Evolutionary conservation across 805 yeast genomes (phyloP).

Genomic region (Barnettozyma salicaria): DNA sequence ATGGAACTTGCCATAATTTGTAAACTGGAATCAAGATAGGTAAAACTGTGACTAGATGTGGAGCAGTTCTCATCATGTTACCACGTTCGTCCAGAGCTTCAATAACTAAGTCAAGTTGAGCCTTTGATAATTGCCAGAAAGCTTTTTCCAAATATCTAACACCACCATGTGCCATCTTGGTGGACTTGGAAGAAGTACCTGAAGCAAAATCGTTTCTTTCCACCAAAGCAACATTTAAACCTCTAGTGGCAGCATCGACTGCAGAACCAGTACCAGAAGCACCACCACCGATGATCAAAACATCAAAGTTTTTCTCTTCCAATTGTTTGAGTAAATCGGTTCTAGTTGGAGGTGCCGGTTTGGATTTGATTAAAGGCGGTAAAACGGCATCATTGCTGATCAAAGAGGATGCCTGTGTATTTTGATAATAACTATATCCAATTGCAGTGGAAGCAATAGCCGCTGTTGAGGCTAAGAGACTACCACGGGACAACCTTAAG

Average conservation of each 20-base stretch:
- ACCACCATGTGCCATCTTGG: conserved; percentile 97
- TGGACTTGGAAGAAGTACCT: conserved; percentile 89
- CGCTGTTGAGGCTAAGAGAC: conserved; percentile 23
- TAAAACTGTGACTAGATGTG: conserved; percentile 77
- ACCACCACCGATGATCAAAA: conserved; percentile 92
- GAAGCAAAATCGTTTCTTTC: conserved; percentile 88
- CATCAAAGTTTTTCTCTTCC: conserved; percentile 56
- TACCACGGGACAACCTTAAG: conserved; percentile 22
- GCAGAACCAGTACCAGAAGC: conserved; percentile 95
- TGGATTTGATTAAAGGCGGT: conserved; percentile 37
- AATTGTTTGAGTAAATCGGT: conserved; percentile 44
- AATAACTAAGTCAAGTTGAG: conserved; percentile 80
- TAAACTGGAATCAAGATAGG: conserved; percentile 97
- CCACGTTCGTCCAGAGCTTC: conserved; percentile 87
- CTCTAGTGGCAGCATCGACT: conserved; percentile 84
- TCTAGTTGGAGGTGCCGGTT: conserved; percentile 52
- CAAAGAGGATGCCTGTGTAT: conserved; percentile 8
- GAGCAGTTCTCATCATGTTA: conserved; percentile 83
- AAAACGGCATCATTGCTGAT: conserved; percentile 18
- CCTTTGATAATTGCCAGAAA: conserved; percentile 83
- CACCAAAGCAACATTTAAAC: conserved; percentile 78
- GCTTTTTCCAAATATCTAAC: conserved; percentile 94
- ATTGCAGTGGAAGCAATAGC: conserved; percentile 20
- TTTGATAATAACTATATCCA: conserved; percentile 13
- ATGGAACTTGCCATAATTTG: conserved; percentile 93